Evolutionary conservation across 352 stramenopile genomes (phyloP).

Genomic region (Thalassiosira hispida): DNA sequence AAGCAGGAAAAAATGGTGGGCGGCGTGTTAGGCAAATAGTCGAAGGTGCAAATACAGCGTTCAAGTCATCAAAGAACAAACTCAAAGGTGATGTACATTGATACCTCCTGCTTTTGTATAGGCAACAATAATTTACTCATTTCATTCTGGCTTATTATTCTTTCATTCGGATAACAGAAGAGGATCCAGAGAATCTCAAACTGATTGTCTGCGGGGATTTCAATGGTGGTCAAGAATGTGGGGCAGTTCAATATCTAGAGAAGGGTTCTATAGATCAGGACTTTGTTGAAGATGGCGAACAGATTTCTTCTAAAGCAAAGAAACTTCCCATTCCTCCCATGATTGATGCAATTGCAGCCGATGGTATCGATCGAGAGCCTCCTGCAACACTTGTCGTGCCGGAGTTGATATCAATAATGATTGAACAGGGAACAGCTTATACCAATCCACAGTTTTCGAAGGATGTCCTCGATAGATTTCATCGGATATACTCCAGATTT

Average conservation of each 20-base stretch:
- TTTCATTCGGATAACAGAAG: conserved; percentile 25
- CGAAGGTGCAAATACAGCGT: conserved; percentile 68
- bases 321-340: conserved; percentile 64
- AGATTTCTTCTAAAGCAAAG: conserved; percentile 68
- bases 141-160: not conserved
- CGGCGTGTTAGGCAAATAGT: conserved; percentile 79
- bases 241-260: conserved; percentile 76
- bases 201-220: conserved; percentile 86
- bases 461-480: conserved; percentile 65
- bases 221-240: conserved; percentile 83
- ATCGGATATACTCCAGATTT: conserved; percentile 62
- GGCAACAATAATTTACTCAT: not conserved
- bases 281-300: conserved; percentile 80
- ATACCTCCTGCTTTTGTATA: not conserved
- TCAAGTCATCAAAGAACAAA: conserved; percentile 74
- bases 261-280: conserved; percentile 66
- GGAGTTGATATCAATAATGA: conserved; percentile 78
- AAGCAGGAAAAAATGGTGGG: conserved; percentile 76
- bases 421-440: conserved; percentile 55
- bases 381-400: conserved; percentile 80
- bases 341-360: conserved; percentile 46
- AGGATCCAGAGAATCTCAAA: conserved; percentile 55
- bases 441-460: conserved; percentile 62
- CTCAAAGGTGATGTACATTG: conserved; percentile 56
- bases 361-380: conserved; percentile 29